These are phyloP conservation scores for Ascochyta clinopodiicola DNA, from an alignment of 2,329 filamentous ascomycete species.

Conservation along the genomic window DNA sequence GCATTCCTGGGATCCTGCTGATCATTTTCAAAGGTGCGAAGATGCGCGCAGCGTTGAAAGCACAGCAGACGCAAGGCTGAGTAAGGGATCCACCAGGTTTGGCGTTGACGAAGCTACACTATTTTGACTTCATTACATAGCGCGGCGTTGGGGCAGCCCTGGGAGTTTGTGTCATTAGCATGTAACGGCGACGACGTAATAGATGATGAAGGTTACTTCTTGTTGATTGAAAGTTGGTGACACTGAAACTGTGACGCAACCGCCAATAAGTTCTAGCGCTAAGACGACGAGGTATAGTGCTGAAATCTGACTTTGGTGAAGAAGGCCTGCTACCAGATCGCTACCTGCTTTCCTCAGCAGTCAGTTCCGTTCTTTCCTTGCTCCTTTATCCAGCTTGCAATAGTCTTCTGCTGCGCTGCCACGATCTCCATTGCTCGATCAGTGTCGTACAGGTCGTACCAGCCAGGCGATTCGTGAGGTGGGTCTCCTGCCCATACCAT, in stretches of 20 bases:
- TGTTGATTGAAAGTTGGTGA: not conserved
- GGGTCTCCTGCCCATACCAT: constrained; percentile 52
- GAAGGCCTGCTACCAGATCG: no score
- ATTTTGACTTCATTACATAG: constrained; percentile 6
- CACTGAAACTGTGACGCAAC: no score
- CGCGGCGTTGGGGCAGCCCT: constrained; percentile 3
- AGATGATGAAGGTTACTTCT: not conserved
- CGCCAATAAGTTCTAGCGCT: no score
- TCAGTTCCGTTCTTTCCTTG: constrained; percentile 17
- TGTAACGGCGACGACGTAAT: not conserved
- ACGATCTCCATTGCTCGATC: constrained; percentile 50
- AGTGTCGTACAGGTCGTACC: constrained; percentile 51
- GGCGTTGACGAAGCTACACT: not conserved
- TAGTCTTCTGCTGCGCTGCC: constrained; percentile 40
- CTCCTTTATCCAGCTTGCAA: constrained; percentile 37
- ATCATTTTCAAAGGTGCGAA: constrained; percentile 31
- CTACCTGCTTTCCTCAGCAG: not conserved
- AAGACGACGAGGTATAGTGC: no score
- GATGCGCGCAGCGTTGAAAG: constrained; percentile 30
- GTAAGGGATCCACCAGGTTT: not conserved
- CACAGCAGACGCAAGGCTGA: constrained; percentile 20
- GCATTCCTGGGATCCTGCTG: constrained; percentile 32
- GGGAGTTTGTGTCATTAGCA: not conserved
- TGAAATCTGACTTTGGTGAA: no score
- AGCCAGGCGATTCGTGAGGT: constrained; percentile 49